Conservation (phyloP, 805 yeast genomes). For the Nakazawaea populi region DNA sequence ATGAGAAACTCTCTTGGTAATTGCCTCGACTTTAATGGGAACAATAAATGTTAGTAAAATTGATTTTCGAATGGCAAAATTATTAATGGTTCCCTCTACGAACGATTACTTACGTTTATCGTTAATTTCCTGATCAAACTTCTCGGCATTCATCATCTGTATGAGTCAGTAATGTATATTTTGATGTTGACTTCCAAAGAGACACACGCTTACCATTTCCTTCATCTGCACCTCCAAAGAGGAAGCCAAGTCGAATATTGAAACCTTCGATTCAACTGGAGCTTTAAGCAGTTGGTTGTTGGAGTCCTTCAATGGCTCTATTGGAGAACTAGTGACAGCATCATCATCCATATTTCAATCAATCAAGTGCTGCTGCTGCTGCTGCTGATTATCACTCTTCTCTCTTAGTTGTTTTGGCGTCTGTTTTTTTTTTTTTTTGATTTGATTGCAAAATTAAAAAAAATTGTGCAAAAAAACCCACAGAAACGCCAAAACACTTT, state of each 20-base stretch:
- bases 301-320: conserved; percentile 5
- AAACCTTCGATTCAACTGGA: conserved; percentile 9
- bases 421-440: no score
- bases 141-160: conserved; percentile 15
- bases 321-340: background rate
- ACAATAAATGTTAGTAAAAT: conserved; percentile 7
- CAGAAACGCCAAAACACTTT: background rate
- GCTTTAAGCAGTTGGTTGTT: background rate
- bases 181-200: background rate
- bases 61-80: no score
- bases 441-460: background rate
- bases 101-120: conserved; percentile 13
- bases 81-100: background rate
- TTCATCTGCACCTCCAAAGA: conserved; percentile 21
- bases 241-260: conserved; percentile 27
- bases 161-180: background rate
- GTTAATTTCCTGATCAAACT: conserved; percentile 16
- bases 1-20: conserved; percentile 17
- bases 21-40: conserved; percentile 15
- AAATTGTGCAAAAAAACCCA: background rate
- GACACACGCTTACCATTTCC: conserved; percentile 13
- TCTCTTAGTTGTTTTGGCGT: no score
- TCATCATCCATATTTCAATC: no score
- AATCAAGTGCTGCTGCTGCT: no score
- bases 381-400: no score